Conservation (phyloP, 805 yeast genomes). For the Starmerella asiatica region DNA sequence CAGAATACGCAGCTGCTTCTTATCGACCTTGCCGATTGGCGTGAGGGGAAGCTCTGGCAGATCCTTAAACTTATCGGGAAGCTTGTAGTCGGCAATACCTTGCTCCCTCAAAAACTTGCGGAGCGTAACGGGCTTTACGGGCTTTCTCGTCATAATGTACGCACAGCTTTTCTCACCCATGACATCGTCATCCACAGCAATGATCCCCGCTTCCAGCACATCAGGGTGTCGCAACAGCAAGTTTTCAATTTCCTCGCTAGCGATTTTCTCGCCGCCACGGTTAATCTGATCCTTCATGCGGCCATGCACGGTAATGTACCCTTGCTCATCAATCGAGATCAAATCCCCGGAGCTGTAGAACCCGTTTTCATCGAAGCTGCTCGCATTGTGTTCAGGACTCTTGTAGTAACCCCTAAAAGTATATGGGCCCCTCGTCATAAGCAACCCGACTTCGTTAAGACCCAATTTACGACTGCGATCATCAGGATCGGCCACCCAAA, state of each 20-base stretch:
- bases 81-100: constrained; percentile 16
- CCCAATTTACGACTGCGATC: constrained; percentile 4
- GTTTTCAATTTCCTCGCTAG: constrained; percentile 13
- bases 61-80: constrained; percentile 11
- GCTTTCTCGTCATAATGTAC: constrained; percentile 8
- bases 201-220: constrained; percentile 12
- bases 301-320: constrained; percentile 14
- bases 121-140: constrained; percentile 7
- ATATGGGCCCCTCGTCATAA: constrained; percentile 15
- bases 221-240: constrained; percentile 13
- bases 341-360: constrained; percentile 16
- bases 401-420: constrained; percentile 17
- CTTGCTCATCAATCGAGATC: constrained; percentile 8
- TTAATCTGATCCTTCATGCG: constrained; percentile 16
- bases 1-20: constrained; percentile 7
- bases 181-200: constrained; percentile 13
- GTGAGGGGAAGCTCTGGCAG: constrained; percentile 14
- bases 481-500: constrained; percentile 10
- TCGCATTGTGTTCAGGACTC: constrained; percentile 12
- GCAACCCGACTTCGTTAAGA: constrained; percentile 9
- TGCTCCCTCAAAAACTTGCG: constrained; percentile 14
- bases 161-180: constrained; percentile 16
- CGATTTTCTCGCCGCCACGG: constrained; percentile 15
- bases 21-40: constrained; percentile 14
- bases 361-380: constrained; percentile 10